Conservation (phyloP, 2,329 filamentous ascomycete species). For the Exophiala sp. region DNA sequence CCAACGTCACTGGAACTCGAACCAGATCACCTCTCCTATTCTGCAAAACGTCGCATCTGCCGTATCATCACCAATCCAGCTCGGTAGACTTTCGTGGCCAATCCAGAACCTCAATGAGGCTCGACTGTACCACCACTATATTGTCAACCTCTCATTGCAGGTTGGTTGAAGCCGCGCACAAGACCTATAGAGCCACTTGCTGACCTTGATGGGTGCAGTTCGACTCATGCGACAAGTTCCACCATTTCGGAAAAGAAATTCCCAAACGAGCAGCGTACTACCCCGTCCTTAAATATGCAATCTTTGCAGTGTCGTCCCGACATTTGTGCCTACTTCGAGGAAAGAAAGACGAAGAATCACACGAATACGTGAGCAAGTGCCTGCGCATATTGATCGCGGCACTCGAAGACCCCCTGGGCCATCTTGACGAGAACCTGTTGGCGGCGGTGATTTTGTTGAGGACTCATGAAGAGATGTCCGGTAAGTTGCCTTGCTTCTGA, state of each 20-base stretch:
- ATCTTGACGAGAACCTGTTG: conserved; percentile 47
- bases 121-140: conserved; percentile 34
- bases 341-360: conserved; percentile 41
- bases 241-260: conserved; percentile 46
- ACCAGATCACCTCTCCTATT: conserved; percentile 2
- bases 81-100: conserved; percentile 10
- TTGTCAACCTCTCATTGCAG: conserved; percentile 35
- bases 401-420: conserved; percentile 40
- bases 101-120: conserved; percentile 31
- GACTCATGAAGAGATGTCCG: conserved; percentile 45
- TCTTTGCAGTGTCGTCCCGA: conserved; percentile 46
- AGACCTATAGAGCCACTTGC: too few relatives aligned
- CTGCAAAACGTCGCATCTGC: neutral
- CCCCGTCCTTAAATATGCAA: conserved; percentile 47
- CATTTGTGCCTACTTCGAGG: conserved; percentile 42
- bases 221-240: conserved; percentile 35
- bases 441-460: conserved; percentile 49
- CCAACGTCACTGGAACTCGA: neutral
- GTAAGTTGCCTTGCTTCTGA: neutral
- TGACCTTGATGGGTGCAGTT: conserved; percentile 22
- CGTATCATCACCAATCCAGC: conserved; percentile 4
- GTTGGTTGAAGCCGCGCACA: conserved; percentile 22
- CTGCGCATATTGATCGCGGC: conserved; percentile 47
- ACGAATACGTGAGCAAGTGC: conserved; percentile 46
- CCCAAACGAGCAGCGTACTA: conserved; percentile 46